Percentiles rank a stretch among this genome's conserved stretches.
Evolutionary conservation across 805 yeast genomes (phyloP).

Genomic region (Myxozyma kluyveri): DNA sequence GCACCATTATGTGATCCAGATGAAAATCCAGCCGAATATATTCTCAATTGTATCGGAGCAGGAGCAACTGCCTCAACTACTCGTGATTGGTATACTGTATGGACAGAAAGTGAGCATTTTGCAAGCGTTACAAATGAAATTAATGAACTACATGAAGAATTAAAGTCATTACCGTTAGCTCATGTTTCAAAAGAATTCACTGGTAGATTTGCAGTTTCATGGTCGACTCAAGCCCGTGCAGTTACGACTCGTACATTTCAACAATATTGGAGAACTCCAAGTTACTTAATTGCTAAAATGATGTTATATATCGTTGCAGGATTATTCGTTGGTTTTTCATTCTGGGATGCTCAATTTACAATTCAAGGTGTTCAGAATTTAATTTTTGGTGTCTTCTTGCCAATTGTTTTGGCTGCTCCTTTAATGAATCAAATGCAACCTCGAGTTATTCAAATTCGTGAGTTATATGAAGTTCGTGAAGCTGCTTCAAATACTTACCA

Average conservation of each 20-base stretch:
- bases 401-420: slow-evolving; percentile 58
- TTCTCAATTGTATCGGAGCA: slow-evolving; percentile 72
- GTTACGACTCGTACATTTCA: slow-evolving; percentile 46
- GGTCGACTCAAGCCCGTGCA: slow-evolving; percentile 44
- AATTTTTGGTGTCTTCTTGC: slow-evolving; percentile 56
- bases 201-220: slow-evolving; percentile 48
- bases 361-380: slow-evolving; percentile 57
- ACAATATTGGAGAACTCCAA: slow-evolving; percentile 59
- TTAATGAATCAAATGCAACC: slow-evolving; percentile 62
- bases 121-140: slow-evolving; percentile 38
- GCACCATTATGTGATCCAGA: slow-evolving; percentile 60
- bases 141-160: slow-evolving; percentile 38
- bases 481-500: slow-evolving; percentile 68
- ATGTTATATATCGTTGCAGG: slow-evolving; percentile 51
- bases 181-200: slow-evolving; percentile 30
- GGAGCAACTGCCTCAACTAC: slow-evolving; percentile 66
- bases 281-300: slow-evolving; percentile 61
- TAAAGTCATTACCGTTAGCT: slow-evolving; percentile 29
- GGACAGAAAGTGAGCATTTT: slow-evolving; percentile 53
- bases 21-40: slow-evolving; percentile 77
- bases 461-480: slow-evolving; percentile 68
- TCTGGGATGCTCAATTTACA: slow-evolving; percentile 54
- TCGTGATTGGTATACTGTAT: slow-evolving; percentile 62
- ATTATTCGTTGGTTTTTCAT: slow-evolving; percentile 69
- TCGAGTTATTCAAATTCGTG: slow-evolving; percentile 56